These are phyloP conservation scores for Aspergillus jensenii DNA, from an alignment of 2,329 filamentous ascomycete genomes.

Conservation along the genomic window DNA sequence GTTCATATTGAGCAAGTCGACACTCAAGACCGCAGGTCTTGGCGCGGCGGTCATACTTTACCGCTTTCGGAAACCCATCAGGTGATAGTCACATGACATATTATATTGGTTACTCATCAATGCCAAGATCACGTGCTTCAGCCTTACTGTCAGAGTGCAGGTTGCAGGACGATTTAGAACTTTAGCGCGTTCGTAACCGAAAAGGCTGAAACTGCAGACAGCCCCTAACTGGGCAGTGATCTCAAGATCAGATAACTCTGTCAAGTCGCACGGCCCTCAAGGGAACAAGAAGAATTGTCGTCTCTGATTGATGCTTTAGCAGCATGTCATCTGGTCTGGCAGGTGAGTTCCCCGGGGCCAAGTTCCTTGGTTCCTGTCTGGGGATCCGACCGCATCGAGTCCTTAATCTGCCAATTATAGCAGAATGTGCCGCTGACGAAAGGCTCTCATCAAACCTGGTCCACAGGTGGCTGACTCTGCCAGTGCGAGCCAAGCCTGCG, in stretches of 20 bases:
- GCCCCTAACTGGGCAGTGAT: too few species aligned
- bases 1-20: background rate
- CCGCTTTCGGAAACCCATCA: background rate
- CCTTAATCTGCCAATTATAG: background rate
- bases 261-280: too few species aligned
- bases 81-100: slow-evolving; percentile 4
- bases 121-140: background rate
- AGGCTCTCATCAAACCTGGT: background rate
- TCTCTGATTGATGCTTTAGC: too few species aligned
- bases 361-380: background rate
- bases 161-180: background rate
- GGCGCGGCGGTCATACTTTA: background rate
- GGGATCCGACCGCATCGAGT: background rate
- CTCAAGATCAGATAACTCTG: too few species aligned
- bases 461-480: slow-evolving; percentile 3
- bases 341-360: background rate
- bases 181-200: too few species aligned
- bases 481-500: background rate
- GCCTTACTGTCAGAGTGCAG: background rate
- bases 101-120: background rate
- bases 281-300: too few species aligned
- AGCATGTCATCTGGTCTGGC: background rate
- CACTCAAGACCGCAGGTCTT: background rate
- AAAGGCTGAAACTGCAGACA: too few species aligned
- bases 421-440: background rate